phyloP scores from a whole-genome alignment of 768 basidiomycete genomes.

The Amanita molliuscula region DNA sequence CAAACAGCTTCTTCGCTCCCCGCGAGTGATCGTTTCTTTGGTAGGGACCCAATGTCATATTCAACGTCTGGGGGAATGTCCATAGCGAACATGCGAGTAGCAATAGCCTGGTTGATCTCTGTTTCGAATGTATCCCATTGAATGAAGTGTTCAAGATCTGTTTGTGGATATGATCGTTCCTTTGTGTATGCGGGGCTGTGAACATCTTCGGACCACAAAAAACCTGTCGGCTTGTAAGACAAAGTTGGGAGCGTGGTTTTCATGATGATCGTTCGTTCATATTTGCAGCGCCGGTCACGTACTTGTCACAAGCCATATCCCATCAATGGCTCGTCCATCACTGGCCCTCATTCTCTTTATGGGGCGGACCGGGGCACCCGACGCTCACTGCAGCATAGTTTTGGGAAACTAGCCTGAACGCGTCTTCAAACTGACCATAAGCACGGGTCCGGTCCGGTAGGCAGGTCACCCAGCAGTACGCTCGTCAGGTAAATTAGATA shows the following conservation, averaged over 20 bases:
- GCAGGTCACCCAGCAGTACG: too few species aligned
- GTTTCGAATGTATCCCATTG: neutral
- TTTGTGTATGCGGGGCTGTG: slow-evolving; percentile 1
- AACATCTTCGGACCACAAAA: neutral
- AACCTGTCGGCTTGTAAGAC: neutral
- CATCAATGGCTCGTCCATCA: too few species aligned
- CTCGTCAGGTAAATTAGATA: too few species aligned
- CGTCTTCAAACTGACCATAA: too few species aligned
- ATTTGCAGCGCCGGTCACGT: too few species aligned
- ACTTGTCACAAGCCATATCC: too few species aligned
- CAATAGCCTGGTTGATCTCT: neutral
- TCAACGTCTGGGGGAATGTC: neutral
- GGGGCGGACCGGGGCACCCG: too few species aligned
- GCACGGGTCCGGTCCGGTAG: too few species aligned
- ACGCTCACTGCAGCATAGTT: too few species aligned
- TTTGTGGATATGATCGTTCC: neutral
- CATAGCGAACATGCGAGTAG: neutral
- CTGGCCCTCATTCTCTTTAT: too few species aligned
- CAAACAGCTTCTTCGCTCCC: slow-evolving; percentile 6
- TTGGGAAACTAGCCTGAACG: too few species aligned
- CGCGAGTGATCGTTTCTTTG: neutral
- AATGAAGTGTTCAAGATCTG: neutral
- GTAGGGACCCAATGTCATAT: neutral
- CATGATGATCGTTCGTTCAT: neutral
- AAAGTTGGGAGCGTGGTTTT: slow-evolving; percentile 2